These are phyloP conservation scores for Eucommia ulmoides DNA, from an alignment of 257 asterid species.

Conservation along the genomic window DNA sequence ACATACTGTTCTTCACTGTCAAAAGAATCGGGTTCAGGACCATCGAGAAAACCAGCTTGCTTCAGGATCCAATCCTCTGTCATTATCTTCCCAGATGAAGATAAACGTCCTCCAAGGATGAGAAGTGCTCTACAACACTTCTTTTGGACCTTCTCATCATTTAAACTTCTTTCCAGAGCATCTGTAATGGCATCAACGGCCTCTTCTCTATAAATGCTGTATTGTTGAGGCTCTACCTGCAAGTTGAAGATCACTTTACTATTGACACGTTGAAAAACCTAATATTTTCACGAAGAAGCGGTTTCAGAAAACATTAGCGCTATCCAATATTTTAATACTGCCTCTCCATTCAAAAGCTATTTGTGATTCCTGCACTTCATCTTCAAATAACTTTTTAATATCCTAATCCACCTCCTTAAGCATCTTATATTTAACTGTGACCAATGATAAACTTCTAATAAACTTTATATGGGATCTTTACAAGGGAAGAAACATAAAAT, in stretches of 20 bases:
- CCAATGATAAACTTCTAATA: neutral
- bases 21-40: conserved; percentile 41
- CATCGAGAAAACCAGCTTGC: conserved; percentile 55
- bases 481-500: neutral
- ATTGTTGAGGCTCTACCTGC: conserved; percentile 36
- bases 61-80: conserved; percentile 80
- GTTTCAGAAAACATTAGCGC: no score
- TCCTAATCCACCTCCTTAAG: no score
- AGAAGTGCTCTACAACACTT: conserved; percentile 63
- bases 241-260: conserved; percentile 10
- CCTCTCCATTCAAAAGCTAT: no score
- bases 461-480: neutral
- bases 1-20: conserved; percentile 19
- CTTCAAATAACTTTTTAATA: no score
- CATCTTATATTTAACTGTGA: no score
- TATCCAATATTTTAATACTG: no score
- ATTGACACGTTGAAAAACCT: no score
- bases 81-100: conserved; percentile 68
- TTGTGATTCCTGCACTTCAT: no score
- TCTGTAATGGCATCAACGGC: conserved; percentile 51
- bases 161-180: conserved; percentile 45
- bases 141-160: conserved; percentile 24
- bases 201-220: conserved; percentile 31
- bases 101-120: conserved; percentile 62
- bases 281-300: no score